Base-by-base conservation (phyloP, 257 asterid species). In the Salvia hispanica region DNA sequence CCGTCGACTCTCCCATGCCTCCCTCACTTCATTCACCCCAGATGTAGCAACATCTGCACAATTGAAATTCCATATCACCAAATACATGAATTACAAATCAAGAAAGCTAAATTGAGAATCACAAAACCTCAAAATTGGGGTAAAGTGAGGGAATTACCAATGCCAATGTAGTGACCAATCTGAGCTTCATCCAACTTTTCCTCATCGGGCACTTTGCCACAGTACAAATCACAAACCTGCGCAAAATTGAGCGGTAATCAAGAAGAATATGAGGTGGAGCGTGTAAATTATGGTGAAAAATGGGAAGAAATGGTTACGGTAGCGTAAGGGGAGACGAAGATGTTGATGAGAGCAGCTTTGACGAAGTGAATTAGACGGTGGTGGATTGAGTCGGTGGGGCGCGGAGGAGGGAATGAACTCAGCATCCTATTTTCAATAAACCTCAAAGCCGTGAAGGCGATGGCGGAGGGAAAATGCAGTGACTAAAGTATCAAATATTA, bases 161-260 rank as follows among this genome's bases (percentile, higher is more conserved):
- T 82, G 71, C 97, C 97, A 71, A 93, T 86, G 74, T 83, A 92
- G 81, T 93, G 99, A 71, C 99, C 96, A 78, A 93, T 93, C 79
- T 79, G 97, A 84, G 96, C 96, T 77, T 83, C 95, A 25, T 84
- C 97, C 99, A 97, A 86, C 76, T 81, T 93, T 46, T 76, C 91
- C 80, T 81, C 95, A 59, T 88, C 95, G 8, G 86, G 68, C 28
- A 93, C 97, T 76, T 81, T 80, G 16, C 98, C 98, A 73, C 96
- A 93, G 48, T 86, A 90, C 79, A 93, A 70, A 33, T 83, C 99
- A 47, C 97, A 92, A 1, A 92, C 98, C 98, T 90, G 58, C 57
- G 44, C 31, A 70, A 28, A 56, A 45, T 25, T 59, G 63, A 69
- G n/a, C 18, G 31, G 56, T 13, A 59, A 63, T 16, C 9, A 45